Percentiles rank a stretch among this genome's conserved stretches.
Conservation (phyloP, 352 stramenopile species). For the Pythium apleroticum region DNA sequence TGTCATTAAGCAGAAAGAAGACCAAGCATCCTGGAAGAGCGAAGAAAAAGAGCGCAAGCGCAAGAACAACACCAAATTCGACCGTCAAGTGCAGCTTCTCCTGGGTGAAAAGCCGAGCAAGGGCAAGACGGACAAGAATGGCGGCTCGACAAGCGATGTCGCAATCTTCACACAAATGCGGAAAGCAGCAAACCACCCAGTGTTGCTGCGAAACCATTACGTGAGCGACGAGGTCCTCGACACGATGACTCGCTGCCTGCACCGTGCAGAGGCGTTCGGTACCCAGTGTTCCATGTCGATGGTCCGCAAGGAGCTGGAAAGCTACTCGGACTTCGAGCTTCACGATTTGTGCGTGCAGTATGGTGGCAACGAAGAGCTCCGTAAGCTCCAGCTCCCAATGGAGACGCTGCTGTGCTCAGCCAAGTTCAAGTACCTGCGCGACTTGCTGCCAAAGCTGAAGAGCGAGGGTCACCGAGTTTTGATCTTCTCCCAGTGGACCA, state of each 20-base stretch:
- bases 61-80: constrained; percentile 45
- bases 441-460: constrained; percentile 86
- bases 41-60: constrained; percentile 62
- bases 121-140: constrained; percentile 20
- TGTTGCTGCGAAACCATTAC: constrained; percentile 91
- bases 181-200: constrained; percentile 97
- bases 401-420: constrained; percentile 91
- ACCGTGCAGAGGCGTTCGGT: constrained; percentile 82
- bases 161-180: constrained; percentile 95
- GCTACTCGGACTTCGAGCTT: constrained; percentile 95
- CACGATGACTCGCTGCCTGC: constrained; percentile 78
- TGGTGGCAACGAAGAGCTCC: constrained; percentile 70
- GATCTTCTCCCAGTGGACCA: constrained; percentile 98
- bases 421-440: constrained; percentile 93
- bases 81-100: constrained; percentile 49
- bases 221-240: constrained; percentile 69
- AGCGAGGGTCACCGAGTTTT: constrained; percentile 92
- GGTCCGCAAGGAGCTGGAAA: constrained; percentile 92
- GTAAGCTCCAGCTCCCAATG: constrained; percentile 81
- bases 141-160: constrained; percentile 33
- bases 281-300: constrained; percentile 78
- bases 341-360: constrained; percentile 93
- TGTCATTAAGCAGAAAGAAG: constrained; percentile 67
- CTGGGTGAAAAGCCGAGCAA: constrained; percentile 28
- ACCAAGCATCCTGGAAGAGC: constrained; percentile 38